Evolutionary conservation across 2,329 filamentous ascomycete species (phyloP), one percentile per base, ranked within the genome.

Genomic region (Fonsecaea monophora): DNA sequence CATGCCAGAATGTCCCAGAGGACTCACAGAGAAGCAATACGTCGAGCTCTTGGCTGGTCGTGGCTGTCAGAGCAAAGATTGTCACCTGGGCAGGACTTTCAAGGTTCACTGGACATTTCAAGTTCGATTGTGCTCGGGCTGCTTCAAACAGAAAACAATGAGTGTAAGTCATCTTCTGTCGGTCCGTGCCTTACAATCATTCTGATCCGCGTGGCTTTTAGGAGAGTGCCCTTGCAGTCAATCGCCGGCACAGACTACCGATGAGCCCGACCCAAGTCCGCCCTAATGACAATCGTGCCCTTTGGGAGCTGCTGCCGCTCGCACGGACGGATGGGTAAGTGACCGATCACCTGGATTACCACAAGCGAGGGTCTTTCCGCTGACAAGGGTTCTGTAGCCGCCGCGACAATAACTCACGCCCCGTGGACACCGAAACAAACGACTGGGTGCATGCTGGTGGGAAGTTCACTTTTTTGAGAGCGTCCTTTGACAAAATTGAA

Each of bases 21-120:
- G 54, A n/a, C 60, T 73, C 34, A 70, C 64, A 12, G 72, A 73
- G 59, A 63, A 70, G 45, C 62, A 70, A 58, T 73, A 71, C 56
- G 68, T 62, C n/a, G 65, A 73, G 38, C 67, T 73, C 12, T 54
- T 73, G 48, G 65, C 65, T 50, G 69, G 68, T 37, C 65, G 68
- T 38, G 72, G 72, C 25, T 73, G 72, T 37, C 72, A 72, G 55
- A 72, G 65, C 56, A 56, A 59, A n/a, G 45, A 37, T 3, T 73
- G 72, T 55, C 66, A 60, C 2, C 65, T 62, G 7, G 62, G 62
- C 25, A 50, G 68, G 7, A 72, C 70, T 4, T 59, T 60, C n/a
- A 66, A 67, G 21, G 71, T 72, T 5, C 68, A 68, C 42, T 73
- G 72, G 72, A 62, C 63, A 3, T 72, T 72, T 61, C 68, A 68